Evolutionary conservation across 352 stramenopile genomes (phyloP).

Genomic region (Pythium oligandrum): DNA sequence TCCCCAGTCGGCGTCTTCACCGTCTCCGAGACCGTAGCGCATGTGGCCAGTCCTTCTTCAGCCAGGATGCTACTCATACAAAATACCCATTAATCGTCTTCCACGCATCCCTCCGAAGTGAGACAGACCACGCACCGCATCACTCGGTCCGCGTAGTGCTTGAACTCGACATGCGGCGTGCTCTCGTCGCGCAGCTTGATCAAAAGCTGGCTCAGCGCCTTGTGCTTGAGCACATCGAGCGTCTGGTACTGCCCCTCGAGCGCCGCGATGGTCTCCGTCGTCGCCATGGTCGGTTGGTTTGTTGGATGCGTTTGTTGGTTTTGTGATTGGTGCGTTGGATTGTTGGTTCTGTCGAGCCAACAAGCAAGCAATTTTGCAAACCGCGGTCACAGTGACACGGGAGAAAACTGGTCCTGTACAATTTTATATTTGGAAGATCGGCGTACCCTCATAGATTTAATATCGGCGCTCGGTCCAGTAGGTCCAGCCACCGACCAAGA

Average conservation of each 20-base stretch:
- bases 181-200: constrained; percentile 71
- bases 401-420: constrained; percentile 21
- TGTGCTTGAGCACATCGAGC: constrained; percentile 61
- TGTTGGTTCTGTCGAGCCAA: too few relatives aligned
- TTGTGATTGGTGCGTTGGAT: neutral
- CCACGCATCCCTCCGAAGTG: constrained; percentile 2
- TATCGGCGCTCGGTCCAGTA: constrained; percentile 81
- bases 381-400: too few relatives aligned
- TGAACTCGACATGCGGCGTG: constrained; percentile 69
- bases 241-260: constrained; percentile 63
- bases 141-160: constrained; percentile 74
- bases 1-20: constrained; percentile 68
- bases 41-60: constrained; percentile 67
- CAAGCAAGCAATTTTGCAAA: too few relatives aligned
- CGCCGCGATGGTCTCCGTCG: constrained; percentile 27
- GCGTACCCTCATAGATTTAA: constrained; percentile 16
- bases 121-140: constrained; percentile 38
- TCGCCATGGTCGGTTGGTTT: constrained; percentile 32
- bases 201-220: constrained; percentile 52
- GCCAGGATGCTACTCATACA: constrained; percentile 45
- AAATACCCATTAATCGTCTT: neutral
- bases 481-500: constrained; percentile 56
- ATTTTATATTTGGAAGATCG: constrained; percentile 9
- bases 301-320: neutral
- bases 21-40: constrained; percentile 44